phyloP scores from a whole-genome alignment of 331 rosid species.

The Pyracantha coccinea region DNA sequence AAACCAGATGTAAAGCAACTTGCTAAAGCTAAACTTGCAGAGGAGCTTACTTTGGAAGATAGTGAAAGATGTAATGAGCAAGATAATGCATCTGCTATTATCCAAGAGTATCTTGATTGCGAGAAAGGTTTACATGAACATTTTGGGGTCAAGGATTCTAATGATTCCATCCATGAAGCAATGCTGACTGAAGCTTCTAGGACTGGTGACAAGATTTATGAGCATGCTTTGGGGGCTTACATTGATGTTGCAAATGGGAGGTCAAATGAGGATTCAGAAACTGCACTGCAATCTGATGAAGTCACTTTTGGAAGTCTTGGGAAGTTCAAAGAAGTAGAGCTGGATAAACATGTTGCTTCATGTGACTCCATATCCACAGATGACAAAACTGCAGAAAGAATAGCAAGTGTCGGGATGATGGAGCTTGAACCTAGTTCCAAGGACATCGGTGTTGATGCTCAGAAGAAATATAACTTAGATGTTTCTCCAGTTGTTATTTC shows the following conservation, averaged over 20 bases:
- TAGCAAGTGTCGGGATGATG: neutral
- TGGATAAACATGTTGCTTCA: neutral
- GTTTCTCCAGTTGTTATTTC: neutral
- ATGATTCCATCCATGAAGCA: neutral
- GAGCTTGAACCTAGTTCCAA: neutral
- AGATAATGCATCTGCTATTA: neutral
- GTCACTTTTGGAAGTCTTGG: neutral
- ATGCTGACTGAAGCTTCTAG: neutral
- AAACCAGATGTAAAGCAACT: neutral
- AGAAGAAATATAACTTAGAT: neutral
- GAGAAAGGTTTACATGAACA: neutral
- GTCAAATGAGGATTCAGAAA: neutral
- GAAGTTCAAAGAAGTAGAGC: neutral
- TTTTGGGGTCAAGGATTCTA: neutral
- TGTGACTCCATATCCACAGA: neutral
- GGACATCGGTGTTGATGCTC: neutral
- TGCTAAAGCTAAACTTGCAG: neutral
- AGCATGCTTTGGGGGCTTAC: neutral
- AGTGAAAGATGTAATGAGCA: neutral
- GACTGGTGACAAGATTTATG: neutral
- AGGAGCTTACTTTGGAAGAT: neutral
- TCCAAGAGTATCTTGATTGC: constrained; percentile 6
- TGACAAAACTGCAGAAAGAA: neutral
- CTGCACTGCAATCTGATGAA: neutral
- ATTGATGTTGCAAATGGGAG: neutral